phyloP scores from a whole-genome alignment of 352 stramenopile genomes.

The Blastocystis sp. region DNA sequence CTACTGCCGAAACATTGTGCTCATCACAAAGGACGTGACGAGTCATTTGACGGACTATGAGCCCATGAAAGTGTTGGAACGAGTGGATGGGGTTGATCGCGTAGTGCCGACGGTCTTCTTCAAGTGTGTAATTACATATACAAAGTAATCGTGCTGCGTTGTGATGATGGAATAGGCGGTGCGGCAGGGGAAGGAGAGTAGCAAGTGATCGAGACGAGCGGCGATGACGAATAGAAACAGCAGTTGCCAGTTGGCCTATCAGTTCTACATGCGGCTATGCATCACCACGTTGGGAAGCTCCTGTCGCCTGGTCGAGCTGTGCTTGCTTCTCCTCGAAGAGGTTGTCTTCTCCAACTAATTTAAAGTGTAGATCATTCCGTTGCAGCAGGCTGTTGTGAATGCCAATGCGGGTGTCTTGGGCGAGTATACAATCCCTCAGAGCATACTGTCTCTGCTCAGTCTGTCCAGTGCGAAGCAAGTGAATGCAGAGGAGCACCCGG shows the following conservation, averaged over 20 bases:
- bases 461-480: neutral
- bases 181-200: neutral
- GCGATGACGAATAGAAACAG: conserved; percentile 30
- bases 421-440: conserved; percentile 22
- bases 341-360: neutral
- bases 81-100: neutral
- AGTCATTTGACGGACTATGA: conserved; percentile 26
- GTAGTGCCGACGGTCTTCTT: conserved; percentile 50
- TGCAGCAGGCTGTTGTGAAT: conserved; percentile 26
- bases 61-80: neutral
- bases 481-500: neutral
- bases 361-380: conserved; percentile 10
- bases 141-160: neutral
- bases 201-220: neutral
- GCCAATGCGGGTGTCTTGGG: neutral
- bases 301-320: conserved; percentile 34
- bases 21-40: conserved; percentile 21
- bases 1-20: conserved; percentile 21
- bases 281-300: neutral
- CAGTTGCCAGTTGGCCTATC: conserved; percentile 2
- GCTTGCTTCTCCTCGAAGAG: conserved; percentile 15
- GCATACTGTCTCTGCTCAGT: neutral
- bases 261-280: conserved; percentile 8
- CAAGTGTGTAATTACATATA: conserved; percentile 55
- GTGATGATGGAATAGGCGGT: conserved; percentile 6